Conservation (phyloP, 2,329 filamentous ascomycete species). For the Talaromyces verruculosus region DNA sequence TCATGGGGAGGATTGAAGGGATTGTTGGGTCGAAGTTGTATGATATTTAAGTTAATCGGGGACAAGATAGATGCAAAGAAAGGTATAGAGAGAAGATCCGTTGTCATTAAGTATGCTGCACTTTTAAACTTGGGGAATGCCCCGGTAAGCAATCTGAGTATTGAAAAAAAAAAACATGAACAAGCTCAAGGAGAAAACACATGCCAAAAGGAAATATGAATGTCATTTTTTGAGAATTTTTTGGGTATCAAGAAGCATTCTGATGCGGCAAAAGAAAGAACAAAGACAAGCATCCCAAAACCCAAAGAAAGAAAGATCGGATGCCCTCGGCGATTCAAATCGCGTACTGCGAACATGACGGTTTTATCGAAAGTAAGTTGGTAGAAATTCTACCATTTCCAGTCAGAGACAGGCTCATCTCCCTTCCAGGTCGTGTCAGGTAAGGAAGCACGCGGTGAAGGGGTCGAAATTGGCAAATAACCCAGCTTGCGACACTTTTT, state of each 20-base stretch:
- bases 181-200: background rate
- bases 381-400: background rate
- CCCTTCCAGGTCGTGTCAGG: background rate
- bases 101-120: background rate
- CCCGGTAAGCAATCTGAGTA: background rate
- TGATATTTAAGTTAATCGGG: background rate
- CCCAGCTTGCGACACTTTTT: background rate
- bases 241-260: background rate
- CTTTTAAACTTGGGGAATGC: background rate
- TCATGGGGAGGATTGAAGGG: conserved; percentile 33
- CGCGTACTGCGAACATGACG: background rate
- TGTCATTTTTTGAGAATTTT: background rate
- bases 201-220: background rate
- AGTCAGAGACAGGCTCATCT: background rate
- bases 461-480: background rate
- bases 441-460: background rate
- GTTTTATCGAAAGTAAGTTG: too few relatives aligned
- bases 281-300: background rate
- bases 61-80: background rate
- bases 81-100: background rate
- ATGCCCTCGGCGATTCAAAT: background rate
- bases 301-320: background rate
- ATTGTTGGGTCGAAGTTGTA: conserved; percentile 28
- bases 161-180: background rate
- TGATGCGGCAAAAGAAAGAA: background rate